Percentiles rank a stretch among this genome's conserved stretches.
Evolutionary conservation across 2,329 filamentous ascomycete species (phyloP).

Genomic region (Penicillium brevicompactum): DNA sequence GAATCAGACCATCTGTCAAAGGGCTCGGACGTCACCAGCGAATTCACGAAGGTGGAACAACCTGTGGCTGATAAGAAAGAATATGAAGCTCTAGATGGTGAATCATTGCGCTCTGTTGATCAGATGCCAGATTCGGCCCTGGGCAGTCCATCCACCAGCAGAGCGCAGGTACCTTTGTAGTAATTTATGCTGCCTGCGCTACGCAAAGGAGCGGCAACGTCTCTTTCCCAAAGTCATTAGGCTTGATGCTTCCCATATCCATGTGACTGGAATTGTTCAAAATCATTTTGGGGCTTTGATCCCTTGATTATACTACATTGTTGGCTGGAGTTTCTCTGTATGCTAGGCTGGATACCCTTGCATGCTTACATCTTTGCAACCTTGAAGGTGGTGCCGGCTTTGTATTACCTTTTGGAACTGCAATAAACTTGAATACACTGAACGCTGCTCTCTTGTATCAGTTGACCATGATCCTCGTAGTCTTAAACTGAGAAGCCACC

Average conservation of each 20-base stretch:
- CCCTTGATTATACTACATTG: background rate
- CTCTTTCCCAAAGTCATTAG: background rate
- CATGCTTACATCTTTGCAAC: background rate
- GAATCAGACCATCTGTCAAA: slow-evolving; percentile 13
- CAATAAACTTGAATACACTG: too few relatives aligned
- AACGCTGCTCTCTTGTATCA: too few relatives aligned
- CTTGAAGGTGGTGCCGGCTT: background rate
- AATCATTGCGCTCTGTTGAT: slow-evolving; percentile 7
- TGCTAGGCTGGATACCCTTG: slow-evolving; percentile 2
- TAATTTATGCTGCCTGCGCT: background rate
- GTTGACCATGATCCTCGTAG: too few relatives aligned
- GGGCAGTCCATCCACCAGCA: background rate
- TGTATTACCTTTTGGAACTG: background rate
- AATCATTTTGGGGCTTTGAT: background rate
- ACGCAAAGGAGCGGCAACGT: background rate
- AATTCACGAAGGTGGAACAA: slow-evolving; percentile 8
- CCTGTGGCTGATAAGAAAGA: background rate
- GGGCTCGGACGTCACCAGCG: slow-evolving; percentile 4
- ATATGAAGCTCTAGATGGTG: slow-evolving; percentile 6
- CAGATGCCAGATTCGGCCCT: slow-evolving; percentile 5
- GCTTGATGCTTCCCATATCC: background rate
- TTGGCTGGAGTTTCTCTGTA: background rate
- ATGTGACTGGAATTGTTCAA: slow-evolving; percentile 1
- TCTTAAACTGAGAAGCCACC: too few relatives aligned
- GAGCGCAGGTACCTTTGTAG: slow-evolving; percentile 8